Conservation (phyloP, 2,329 filamentous ascomycete species). For the Intubia oerlemansii region DNA sequence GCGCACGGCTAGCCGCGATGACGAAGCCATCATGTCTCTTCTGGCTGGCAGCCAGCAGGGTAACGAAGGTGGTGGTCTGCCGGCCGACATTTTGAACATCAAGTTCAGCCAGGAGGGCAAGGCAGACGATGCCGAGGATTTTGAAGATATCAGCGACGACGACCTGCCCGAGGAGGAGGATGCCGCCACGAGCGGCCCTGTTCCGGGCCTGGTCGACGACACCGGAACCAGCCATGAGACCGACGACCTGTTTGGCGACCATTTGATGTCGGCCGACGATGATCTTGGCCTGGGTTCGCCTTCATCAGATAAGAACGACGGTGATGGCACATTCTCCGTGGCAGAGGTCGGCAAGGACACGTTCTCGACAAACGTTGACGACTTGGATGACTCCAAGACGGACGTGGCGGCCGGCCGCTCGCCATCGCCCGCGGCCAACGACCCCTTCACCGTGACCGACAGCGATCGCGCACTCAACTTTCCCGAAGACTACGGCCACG, state of each 20-base stretch:
- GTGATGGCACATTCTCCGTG: slow-evolving; percentile 14
- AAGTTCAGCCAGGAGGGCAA: slow-evolving; percentile 50
- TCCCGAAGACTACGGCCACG: slow-evolving; percentile 20
- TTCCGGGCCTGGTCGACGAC: slow-evolving; percentile 36
- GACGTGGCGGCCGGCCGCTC: slow-evolving; percentile 14
- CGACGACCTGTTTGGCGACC: slow-evolving; percentile 51
- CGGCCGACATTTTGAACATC: slow-evolving; percentile 19
- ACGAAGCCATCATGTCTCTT: slow-evolving; percentile 22
- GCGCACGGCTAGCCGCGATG: slow-evolving; percentile 25
- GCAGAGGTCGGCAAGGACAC: slow-evolving; percentile 13
- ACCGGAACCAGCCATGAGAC: slow-evolving; percentile 28
- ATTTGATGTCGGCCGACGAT: slow-evolving; percentile 21
- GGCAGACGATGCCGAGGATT: slow-evolving; percentile 82
- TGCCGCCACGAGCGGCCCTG: slow-evolving; percentile 18
- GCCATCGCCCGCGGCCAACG: slow-evolving; percentile 9
- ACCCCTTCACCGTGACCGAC: slow-evolving; percentile 13
- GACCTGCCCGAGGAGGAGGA: slow-evolving; percentile 69
- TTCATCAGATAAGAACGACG: no score
- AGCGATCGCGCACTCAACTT: slow-evolving; percentile 18
- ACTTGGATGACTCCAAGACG: slow-evolving; percentile 1
- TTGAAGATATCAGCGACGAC: slow-evolving; percentile 77
- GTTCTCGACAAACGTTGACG: slow-evolving; percentile 1
- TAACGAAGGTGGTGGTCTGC: slow-evolving; percentile 13
- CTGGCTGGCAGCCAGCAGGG: slow-evolving; percentile 21
- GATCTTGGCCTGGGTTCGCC: no score